Evolutionary conservation across 257 asterid genomes (phyloP), one percentile per base, ranked within the genome.

Genomic region (Sherardia arvensis): DNA sequence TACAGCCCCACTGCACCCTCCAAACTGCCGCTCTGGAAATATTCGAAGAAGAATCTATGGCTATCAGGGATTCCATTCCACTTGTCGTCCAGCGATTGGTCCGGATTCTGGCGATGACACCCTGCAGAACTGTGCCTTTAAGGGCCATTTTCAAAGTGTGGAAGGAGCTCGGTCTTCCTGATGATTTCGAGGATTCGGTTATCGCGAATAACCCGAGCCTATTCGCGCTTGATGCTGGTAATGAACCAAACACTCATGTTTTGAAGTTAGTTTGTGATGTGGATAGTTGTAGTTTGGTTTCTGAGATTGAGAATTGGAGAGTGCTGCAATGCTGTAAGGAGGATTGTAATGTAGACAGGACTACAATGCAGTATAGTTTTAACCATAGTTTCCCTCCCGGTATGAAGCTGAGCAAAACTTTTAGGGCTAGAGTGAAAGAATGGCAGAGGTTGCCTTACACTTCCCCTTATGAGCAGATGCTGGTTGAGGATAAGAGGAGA

Each of bases 81-180:
- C 74, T 74, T 25, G 92, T 77, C n/a, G 62, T 76, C 0, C 72
- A 79, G 30, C 77, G 94, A 18, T 72, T 91, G 82, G 82, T 85
- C 30, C 84, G 83, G 68, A 74, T 91, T 38, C 75, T 88, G 2
- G 82, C 95, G 0, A 91, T 91, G 86, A 88, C 98, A 25, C 57
- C 71, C 67, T 76, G 86, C 63, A 85, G 71, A 66, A 71, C 80
- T 54, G 65, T 91, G 70, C 95, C 98, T 2, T 85, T 91, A 36
- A 78, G 95, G 53, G 95, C 94, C 22, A 70, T 91, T 68, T 88
- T 86, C 81, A 91, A 86, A 77, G 84, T 82, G 20, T 86, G 89
- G 91, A 86, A 79, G 70, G 96, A 88, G 76, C 74, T 91, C 38
- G 98, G 98, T 3, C 77, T 87, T 9, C 96, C 98, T 7, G 96